Evolutionary conservation across 208 protist genomes (phyloP).

Genomic region (Leishmania braziliensis): DNA sequence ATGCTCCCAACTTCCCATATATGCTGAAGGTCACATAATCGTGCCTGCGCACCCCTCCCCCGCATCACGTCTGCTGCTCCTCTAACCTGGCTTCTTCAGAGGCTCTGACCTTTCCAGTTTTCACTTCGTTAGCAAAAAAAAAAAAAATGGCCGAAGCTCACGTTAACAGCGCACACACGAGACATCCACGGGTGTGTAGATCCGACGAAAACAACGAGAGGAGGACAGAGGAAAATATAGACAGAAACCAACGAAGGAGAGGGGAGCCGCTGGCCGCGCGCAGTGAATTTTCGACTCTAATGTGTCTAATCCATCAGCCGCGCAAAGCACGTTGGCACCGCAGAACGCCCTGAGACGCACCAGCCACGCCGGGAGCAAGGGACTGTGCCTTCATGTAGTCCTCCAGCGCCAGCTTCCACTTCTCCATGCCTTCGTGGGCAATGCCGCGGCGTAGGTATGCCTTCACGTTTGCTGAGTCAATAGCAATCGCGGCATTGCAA

Average conservation of each 20-base stretch:
- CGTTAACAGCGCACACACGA: not conserved
- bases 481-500: slow-evolving; percentile 78
- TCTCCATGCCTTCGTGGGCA: slow-evolving; percentile 91
- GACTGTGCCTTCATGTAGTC: slow-evolving; percentile 81
- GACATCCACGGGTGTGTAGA: not conserved
- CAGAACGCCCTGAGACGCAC: slow-evolving; percentile 76
- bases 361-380: slow-evolving; percentile 56
- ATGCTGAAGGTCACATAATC: not conserved
- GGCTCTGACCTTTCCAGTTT: not conserved
- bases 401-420: slow-evolving; percentile 88
- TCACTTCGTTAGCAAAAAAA: not conserved
- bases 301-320: not conserved
- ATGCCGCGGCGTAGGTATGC: slow-evolving; percentile 90
- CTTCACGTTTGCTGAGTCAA: slow-evolving; percentile 87
- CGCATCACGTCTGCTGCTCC: not conserved
- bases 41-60: no score
- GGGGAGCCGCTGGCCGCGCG: not conserved
- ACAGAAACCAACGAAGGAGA: not conserved
- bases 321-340: slow-evolving; percentile 80
- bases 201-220: not conserved
- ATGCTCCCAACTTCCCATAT: not conserved
- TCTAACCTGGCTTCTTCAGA: not conserved
- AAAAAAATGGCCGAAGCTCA: not conserved
- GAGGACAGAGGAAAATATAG: slow-evolving; percentile 5
- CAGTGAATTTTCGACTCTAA: not conserved